Evolutionary conservation across 2,329 filamentous ascomycete species (phyloP).

Genomic region (Cryphonectria naterciae): DNA sequence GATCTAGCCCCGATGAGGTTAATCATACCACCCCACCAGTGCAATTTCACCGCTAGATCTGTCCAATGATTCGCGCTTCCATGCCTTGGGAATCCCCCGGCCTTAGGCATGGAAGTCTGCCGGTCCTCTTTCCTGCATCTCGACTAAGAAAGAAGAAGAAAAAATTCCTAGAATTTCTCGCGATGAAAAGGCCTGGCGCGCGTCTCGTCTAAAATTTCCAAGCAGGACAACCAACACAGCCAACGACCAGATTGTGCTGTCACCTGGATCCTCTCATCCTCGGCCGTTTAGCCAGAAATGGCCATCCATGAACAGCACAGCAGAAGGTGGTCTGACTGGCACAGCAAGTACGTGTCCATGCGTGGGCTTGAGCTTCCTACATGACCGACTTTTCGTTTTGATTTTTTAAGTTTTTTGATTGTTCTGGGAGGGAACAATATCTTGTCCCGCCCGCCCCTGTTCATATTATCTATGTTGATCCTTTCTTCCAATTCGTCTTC

Average conservation of each 20-base stretch:
- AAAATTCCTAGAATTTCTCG: background rate
- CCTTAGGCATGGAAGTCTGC: background rate
- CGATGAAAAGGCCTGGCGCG: background rate
- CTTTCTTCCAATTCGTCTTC: background rate
- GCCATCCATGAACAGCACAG: conserved; percentile 2
- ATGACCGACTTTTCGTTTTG: background rate
- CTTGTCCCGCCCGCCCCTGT: background rate
- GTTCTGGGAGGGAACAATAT: background rate
- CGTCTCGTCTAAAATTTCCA: background rate
- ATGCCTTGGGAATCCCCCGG: background rate
- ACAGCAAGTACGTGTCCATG: background rate
- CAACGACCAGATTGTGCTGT: background rate
- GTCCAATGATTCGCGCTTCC: background rate
- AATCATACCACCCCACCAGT: background rate
- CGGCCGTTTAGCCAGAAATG: background rate
- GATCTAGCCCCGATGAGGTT: conserved; percentile 2
- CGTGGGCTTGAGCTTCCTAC: background rate
- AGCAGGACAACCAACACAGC: background rate
- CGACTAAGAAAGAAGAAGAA: background rate
- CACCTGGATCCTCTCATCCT: background rate
- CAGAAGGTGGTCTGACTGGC: background rate
- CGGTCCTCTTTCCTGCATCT: background rate
- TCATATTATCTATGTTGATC: background rate
- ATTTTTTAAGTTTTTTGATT: background rate
- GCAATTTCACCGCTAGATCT: conserved; percentile 5